Base-by-base conservation (phyloP, 768 basidiomycete species). In the Russula earlei region DNA sequence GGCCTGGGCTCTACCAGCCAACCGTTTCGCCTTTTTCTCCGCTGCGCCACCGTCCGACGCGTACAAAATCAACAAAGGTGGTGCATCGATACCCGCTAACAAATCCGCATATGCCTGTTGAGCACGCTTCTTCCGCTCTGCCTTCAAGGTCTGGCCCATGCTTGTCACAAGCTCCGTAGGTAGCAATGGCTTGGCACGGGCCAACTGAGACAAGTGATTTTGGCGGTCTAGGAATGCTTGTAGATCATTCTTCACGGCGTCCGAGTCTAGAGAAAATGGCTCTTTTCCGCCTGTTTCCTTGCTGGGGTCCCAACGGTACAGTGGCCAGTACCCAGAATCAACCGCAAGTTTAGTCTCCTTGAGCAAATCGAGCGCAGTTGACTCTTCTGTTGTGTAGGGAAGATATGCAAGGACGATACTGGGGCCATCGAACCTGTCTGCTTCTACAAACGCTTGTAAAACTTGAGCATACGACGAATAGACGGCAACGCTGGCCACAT, bases 261-360 rank as follows among this genome's bases (percentile, higher is more conserved):
- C 91, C 4, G 91, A 93, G 71, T 98, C 96, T 56, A 99, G 83
- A 12, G 80, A 78, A 75, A 99, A 99, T 15, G 89, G 86, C 60
- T 94, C 91, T 66, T 83, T 76, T 40, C 86, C 86, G 42, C 70
- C 71, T 24, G 70, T 71, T 64, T 93, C 90, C 68, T 88, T 87
- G 64, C 79, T 77, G 0, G 96, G 96, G 69, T 99, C 85, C 94
- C 95, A 99, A 54, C 96, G 81, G 76, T 98, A 99, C 50, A 98
- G 75, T 0, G 95, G 95, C 96, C 96, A 98, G 72, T 94, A 95
- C 3, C 95, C 95, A 10, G 88, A 80, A 64, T 97, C 94, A 38
- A 98, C 89, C 5, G 95, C 95, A 48, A 92, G 79, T 68, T 98
- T 99, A 24, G 94, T 99, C 74, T 95, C 92, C 74, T 96, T 94